phyloP scores from a whole-genome alignment of 176 grass and related monocot genomes.

The Carex myosuroides region DNA sequence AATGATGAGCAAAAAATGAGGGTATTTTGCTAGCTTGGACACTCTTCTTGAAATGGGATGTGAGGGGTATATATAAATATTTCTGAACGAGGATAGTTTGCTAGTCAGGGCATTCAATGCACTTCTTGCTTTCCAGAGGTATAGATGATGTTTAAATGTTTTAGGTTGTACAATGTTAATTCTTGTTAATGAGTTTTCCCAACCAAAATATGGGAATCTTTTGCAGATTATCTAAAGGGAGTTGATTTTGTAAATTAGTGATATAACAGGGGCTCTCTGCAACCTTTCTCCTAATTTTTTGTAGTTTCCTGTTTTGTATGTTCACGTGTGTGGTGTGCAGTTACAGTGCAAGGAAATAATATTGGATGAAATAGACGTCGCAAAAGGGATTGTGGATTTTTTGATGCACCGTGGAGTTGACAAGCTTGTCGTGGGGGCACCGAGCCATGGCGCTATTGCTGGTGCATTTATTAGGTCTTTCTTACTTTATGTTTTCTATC shows the following conservation, averaged over 20 bases:
- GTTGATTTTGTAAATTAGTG: neutral
- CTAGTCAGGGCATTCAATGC: neutral
- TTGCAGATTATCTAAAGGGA: neutral
- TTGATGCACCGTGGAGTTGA: slow-evolving; percentile 32
- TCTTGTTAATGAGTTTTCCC: neutral
- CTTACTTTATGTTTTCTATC: neutral
- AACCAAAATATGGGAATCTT: neutral
- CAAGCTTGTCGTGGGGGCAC: slow-evolving; percentile 55
- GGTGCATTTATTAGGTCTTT: slow-evolving; percentile 60
- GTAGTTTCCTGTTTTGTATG: neutral
- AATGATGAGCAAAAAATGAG: neutral
- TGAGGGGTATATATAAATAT: neutral
- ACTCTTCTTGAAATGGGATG: neutral
- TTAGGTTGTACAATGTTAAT: neutral
- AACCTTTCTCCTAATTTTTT: neutral
- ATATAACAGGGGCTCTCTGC: neutral
- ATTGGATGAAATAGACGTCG: slow-evolving; percentile 52
- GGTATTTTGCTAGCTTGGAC: neutral
- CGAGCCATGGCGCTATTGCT: slow-evolving; percentile 54
- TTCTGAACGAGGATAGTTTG: neutral
- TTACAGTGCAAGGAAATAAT: slow-evolving; percentile 76
- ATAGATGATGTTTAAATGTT: neutral
- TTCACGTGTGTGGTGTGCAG: slow-evolving; percentile 32
- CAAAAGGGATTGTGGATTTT: slow-evolving; percentile 76
- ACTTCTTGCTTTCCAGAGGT: neutral